Base-by-base conservation (phyloP, 148 eudicot genomes). In the Euryodendron excelsum region DNA sequence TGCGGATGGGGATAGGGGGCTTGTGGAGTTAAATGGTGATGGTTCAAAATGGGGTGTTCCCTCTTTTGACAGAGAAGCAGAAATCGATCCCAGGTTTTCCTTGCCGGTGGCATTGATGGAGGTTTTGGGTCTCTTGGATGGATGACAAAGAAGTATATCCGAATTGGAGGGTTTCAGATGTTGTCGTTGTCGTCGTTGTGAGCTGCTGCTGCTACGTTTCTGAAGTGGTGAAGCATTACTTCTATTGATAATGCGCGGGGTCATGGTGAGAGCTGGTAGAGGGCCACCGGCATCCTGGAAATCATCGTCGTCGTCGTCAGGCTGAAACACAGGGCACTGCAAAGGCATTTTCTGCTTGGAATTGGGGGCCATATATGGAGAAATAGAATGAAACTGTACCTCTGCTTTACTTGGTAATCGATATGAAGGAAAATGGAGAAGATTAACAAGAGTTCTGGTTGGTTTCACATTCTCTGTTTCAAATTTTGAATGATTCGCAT, bases 251-350 rank as follows among this genome's bases (percentile, higher is more conserved):
- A n/a, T n/a, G n/a, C n/a, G n/a, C 25, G 56, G 27, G 65, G 61
- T 69, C 25, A 61, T 76, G 44, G 69, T 76, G 69, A 69, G 82
- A 31, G 55, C 44, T 28, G 30, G 58, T 20, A 53, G 55, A 56
- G 65, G 73, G 48, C 58, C 69, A 66, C 72, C 25, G 55, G 86
- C 80, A 69, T 74, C 74, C 72, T 78, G 80, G 31, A 75, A 75
- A 72, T 86, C 86, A 6, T 85, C 86, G 48, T 77, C 83, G 58
- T 79, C 79, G 37, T 76, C 67, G 59, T 59, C 30, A 25, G 53
- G 74, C 55, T 34, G 60, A 30, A 50, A 8, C 17, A 20, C 59
- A n/a, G n/a, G n/a, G n/a, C n/a, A n/a, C n/a, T n/a, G n/a, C 39
- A 27, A 14, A 37, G 28, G 30, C n/a, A 50, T 6, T 4, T 39